phyloP scores from a whole-genome alignment of 1,284 basidiomycete genomes.

The Ustilago hordei region DNA sequence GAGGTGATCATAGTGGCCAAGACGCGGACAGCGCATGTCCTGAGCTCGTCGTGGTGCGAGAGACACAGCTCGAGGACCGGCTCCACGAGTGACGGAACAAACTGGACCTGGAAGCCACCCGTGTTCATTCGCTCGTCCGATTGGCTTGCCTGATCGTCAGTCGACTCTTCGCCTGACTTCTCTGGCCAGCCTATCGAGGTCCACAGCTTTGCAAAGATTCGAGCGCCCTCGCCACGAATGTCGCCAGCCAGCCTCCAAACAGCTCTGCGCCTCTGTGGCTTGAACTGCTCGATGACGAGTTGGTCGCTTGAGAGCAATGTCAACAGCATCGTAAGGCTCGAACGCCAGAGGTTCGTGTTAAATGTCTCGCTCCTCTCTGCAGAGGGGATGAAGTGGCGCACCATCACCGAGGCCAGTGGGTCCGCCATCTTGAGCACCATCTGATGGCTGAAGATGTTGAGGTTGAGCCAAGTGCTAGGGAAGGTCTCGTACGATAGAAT shows the following conservation, averaged over 20 bases:
- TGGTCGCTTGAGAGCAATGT: constrained; percentile 88
- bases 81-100: constrained; percentile 82
- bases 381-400: constrained; percentile 83
- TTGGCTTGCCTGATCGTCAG: constrained; percentile 29
- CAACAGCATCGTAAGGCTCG: constrained; percentile 83
- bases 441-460: constrained; percentile 89
- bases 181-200: constrained; percentile 75
- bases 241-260: constrained; percentile 96
- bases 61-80: constrained; percentile 91
- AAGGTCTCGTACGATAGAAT: constrained; percentile 89
- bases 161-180: constrained; percentile 17
- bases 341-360: constrained; percentile 83
- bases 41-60: constrained; percentile 91
- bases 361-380: constrained; percentile 76
- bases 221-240: constrained; percentile 89
- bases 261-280: constrained; percentile 89
- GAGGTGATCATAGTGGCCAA: constrained; percentile 96
- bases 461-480: constrained; percentile 90
- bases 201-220: constrained; percentile 87
- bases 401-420: constrained; percentile 81
- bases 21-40: constrained; percentile 86
- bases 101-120: constrained; percentile 67
- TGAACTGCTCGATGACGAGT: constrained; percentile 92
- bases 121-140: constrained; percentile 58
- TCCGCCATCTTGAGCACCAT: constrained; percentile 89